Evolutionary conservation across 2,329 filamentous ascomycete genomes (phyloP), one percentile per base, ranked within the genome.

Genomic region (Kalmusia sp.): DNA sequence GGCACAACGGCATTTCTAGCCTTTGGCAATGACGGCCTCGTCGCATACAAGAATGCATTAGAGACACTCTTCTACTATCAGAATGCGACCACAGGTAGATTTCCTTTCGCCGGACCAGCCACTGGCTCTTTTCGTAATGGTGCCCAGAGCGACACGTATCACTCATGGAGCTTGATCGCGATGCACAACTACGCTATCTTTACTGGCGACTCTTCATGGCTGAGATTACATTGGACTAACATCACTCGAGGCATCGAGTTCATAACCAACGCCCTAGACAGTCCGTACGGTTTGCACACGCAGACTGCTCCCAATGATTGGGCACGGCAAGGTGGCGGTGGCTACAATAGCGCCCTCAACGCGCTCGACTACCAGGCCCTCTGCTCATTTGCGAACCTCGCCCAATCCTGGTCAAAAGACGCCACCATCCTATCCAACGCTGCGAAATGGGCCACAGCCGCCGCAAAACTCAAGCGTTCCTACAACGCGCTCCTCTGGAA

Each of bases 321-420:
- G 70, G 68, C 61, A 4, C 61, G 70, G 2, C 58, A 67, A 45
- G 62, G 62, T 14, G 63, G 62, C 2, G 70, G 71, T 0, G 67
- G 57, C 6, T 69, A 64, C 53, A 72, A 71, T 55, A 66, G 60
- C 47, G 67, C 66, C n/a, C 59, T 71, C 11, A 73, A 73, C 37
- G 64, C 68, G 2, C 56, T 73, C 7, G 60, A 71, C 44, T 72
- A 69, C 52, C 70, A 70, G 31, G 67, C 64, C 8, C 55, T 73
- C 14, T 27, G 28, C 5, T 57, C 65, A 1, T 44, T 68, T 12
- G 51, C 68, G 3, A 40, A 34, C 2, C 59, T 71, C 5, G 59
- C 60, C 1, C 21, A 19, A 14, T 34, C 59, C 17, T 58, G 34
- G 19, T 51, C 58, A 2, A 52, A 50, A 17, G 15, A 55, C 11